A percentile compares a stretch with the other conserved stretches of the same genome.
Conservation (phyloP, 2,329 filamentous ascomycete genomes). For the Botrytis tulipae region DNA sequence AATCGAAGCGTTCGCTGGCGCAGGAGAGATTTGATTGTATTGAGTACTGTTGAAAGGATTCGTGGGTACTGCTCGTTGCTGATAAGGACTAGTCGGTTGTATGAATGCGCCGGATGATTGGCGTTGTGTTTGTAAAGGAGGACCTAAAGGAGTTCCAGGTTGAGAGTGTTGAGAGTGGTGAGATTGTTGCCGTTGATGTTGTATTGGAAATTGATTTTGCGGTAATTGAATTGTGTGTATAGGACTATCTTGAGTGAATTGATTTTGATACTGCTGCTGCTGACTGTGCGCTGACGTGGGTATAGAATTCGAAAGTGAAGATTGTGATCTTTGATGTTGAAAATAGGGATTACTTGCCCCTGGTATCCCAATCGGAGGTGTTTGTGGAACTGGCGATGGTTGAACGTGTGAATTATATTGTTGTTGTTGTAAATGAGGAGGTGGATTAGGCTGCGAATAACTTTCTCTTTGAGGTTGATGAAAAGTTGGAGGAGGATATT, state of each 20-base stretch:
- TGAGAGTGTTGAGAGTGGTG: constrained; percentile 36
- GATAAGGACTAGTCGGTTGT: constrained; percentile 60
- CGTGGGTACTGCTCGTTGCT: constrained; percentile 46
- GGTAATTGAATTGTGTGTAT: constrained; percentile 30
- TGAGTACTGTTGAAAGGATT: constrained; percentile 28
- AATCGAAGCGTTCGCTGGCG: constrained; percentile 42
- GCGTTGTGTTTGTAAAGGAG: constrained; percentile 46
- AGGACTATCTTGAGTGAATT: constrained; percentile 56
- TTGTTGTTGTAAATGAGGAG: constrained; percentile 35
- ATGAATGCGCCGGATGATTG: constrained; percentile 47
- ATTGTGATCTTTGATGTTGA: constrained; percentile 52
- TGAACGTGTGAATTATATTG: constrained; percentile 35
- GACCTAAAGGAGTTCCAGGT: constrained; percentile 48
- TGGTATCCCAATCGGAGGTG: constrained; percentile 39
- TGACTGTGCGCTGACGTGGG: constrained; percentile 63
- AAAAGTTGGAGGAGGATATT: constrained; percentile 34
- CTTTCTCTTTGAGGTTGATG: constrained; percentile 33
- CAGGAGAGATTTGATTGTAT: constrained; percentile 38
- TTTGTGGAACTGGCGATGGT: constrained; percentile 37
- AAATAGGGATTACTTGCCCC: constrained; percentile 38
- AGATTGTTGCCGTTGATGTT: constrained; percentile 35
- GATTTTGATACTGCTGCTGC: constrained; percentile 41
- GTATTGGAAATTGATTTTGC: constrained; percentile 31
- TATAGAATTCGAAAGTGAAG: constrained; percentile 57
- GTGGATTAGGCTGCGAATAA: constrained; percentile 33